Base-by-base conservation (phyloP, 2,329 filamentous ascomycete species). In the Paecilomyces variotii region DNA sequence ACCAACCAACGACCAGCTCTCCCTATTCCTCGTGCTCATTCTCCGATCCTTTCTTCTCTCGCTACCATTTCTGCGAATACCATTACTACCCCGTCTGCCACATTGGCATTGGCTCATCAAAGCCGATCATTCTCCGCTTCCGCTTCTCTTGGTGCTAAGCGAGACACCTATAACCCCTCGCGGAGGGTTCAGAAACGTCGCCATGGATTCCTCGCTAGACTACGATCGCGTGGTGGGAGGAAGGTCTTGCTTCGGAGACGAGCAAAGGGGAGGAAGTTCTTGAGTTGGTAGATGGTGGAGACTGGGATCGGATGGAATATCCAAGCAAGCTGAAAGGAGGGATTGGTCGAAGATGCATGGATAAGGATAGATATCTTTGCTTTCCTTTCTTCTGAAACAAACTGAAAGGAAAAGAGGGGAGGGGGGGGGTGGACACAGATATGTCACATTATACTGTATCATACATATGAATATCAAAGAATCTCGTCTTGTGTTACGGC, bases 171-270 rank as follows among this genome's bases (percentile, higher is more conserved):
- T 66, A 82, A 82, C 57, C 83, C 84, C 9, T 84, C 80, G 55
- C 81, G 85, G 62, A 68, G 79, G 52, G 81, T 85, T 50, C 77
- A 85, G 68, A 87, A 87, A 74, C 76, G 84, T 62, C 77, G 84
- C 65, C 82, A 84, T 72, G 84, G 84, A 2, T 87, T 85, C 66
- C 67, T 87, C 60, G 74, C 79, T 9, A 71, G 84, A 64, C 62
- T 84, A 61, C 75, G 76, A 66, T 78, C 77, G 25, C 77, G 79
- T 66, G 81, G 78, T 56, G 84, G 84, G 26, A 73, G 80, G 66
- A 78, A 78, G 69, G 74, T 80, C 54, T 63, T 87, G 63, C 78
- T 77, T 71, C 76, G 83, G 67, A 76, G 84, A 69, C 73, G 76
- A 65, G 68, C 77, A 58, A 85, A 82, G 76, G 79, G 80, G 26